These are phyloP conservation scores for Aquilaria agallochum DNA, from an alignment of 441 rosid genomes.

Conservation along the genomic window DNA sequence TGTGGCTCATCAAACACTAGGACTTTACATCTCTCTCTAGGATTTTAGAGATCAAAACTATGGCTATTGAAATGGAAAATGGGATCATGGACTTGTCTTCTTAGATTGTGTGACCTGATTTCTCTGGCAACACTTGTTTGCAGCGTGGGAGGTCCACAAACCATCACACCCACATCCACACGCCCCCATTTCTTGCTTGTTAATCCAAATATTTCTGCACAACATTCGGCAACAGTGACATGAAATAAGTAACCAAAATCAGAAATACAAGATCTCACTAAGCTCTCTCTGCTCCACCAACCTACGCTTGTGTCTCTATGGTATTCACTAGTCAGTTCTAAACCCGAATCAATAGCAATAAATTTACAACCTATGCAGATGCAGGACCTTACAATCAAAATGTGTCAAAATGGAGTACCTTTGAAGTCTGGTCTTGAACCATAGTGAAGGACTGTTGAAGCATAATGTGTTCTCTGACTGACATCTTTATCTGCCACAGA, in stretches of 20 bases:
- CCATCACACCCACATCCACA: conserved; percentile 70
- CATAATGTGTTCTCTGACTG: conserved; percentile 16
- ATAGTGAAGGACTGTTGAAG: conserved; percentile 36
- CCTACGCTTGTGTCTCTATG: no score
- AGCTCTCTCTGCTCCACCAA: no score
- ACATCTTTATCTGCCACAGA: conserved; percentile 13
- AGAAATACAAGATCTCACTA: no score
- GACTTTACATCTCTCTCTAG: no score
- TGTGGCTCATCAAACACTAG: no score
- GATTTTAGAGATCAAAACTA: conserved; percentile 50
- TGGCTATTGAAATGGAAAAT: conserved; percentile 83
- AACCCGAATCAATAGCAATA: no score
- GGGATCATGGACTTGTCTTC: conserved; percentile 34
- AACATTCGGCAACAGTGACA: background rate
- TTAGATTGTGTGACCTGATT: conserved; percentile 55
- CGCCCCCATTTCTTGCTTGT: conserved; percentile 51
- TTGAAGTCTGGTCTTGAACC: conserved; percentile 78
- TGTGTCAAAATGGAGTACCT: conserved; percentile 30
- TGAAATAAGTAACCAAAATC: background rate
- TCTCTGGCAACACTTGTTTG: conserved; percentile 73
- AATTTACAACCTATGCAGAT: no score
- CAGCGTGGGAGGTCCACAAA: conserved; percentile 76
- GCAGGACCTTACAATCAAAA: background rate
- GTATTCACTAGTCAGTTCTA: no score
- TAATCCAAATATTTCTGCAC: conserved; percentile 63